Conservation (phyloP, 768 basidiomycete genomes). For the Mycena olivaceomarginata region DNA sequence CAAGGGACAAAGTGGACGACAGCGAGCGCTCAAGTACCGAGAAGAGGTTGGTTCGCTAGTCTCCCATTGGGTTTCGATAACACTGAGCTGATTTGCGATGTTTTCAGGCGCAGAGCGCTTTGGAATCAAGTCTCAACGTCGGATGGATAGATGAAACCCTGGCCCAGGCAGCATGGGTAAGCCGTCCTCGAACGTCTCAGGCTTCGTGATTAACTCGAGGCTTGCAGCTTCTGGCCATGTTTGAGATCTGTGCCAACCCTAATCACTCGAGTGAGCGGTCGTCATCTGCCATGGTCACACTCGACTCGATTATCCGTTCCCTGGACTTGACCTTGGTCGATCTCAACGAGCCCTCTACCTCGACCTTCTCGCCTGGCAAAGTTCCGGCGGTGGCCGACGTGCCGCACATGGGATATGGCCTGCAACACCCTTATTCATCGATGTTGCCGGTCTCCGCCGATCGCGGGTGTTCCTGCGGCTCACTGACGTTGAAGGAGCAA, state of each 20-base stretch:
- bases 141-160: slow-evolving; percentile 85
- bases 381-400: slow-evolving; percentile 67
- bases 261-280: slow-evolving; percentile 72
- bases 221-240: slow-evolving; percentile 78
- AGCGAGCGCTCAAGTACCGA: slow-evolving; percentile 74
- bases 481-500: slow-evolving; percentile 69
- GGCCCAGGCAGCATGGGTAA: slow-evolving; percentile 86
- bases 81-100: neutral
- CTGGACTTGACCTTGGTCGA: slow-evolving; percentile 78
- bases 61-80: neutral
- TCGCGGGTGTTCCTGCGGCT: slow-evolving; percentile 66
- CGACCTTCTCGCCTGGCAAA: slow-evolving; percentile 67
- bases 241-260: slow-evolving; percentile 84
- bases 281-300: slow-evolving; percentile 73
- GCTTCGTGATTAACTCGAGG: neutral
- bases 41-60: slow-evolving; percentile 62
- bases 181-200: slow-evolving; percentile 42
- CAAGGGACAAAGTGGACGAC: slow-evolving; percentile 68
- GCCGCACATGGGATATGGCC: slow-evolving; percentile 10
- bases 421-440: neutral
- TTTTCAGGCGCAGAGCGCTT: slow-evolving; percentile 73
- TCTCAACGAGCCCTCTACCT: slow-evolving; percentile 69
- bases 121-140: slow-evolving; percentile 83
- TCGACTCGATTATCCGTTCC: slow-evolving; percentile 82
- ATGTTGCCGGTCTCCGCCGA: slow-evolving; percentile 39